phyloP scores from a whole-genome alignment of 1,284 basidiomycete genomes.

The Ceratobasidium sp. region DNA sequence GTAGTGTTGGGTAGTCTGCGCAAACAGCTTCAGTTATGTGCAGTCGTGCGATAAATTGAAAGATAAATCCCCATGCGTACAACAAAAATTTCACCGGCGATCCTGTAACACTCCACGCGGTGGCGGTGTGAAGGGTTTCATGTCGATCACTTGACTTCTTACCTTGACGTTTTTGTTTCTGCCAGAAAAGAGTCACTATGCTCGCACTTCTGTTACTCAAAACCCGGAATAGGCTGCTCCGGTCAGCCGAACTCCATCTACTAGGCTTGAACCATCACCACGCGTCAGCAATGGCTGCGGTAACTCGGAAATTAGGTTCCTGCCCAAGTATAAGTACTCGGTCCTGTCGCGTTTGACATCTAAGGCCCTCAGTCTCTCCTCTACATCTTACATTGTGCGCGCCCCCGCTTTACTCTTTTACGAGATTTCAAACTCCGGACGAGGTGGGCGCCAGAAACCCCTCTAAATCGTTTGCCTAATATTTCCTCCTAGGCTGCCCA shows the following conservation, averaged over 20 bases:
- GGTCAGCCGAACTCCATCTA: constrained; percentile 18
- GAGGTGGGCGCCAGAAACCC: background rate
- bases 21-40: too few relatives aligned
- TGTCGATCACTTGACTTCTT: background rate
- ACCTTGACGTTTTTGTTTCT: background rate
- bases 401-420: background rate
- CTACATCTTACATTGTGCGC: background rate
- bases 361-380: background rate
- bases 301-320: constrained; percentile 25
- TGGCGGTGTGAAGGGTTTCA: constrained; percentile 31
- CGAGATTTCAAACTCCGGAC: background rate
- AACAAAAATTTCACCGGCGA: constrained; percentile 3
- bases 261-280: background rate
- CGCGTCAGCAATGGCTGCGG: constrained; percentile 28
- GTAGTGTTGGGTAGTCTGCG: too few relatives aligned
- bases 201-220: constrained; percentile 16
- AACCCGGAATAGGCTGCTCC: constrained; percentile 14
- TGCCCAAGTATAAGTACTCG: constrained; percentile 25
- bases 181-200: background rate
- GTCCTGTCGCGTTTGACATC: constrained; percentile 10
- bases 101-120: constrained; percentile 40
- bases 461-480: background rate
- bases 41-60: too few relatives aligned
- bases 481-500: background rate
- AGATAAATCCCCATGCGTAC: too few relatives aligned